These are phyloP conservation scores for Trichoderma breve DNA, from an alignment of 2,329 filamentous ascomycete genomes.

Conservation along the genomic window DNA sequence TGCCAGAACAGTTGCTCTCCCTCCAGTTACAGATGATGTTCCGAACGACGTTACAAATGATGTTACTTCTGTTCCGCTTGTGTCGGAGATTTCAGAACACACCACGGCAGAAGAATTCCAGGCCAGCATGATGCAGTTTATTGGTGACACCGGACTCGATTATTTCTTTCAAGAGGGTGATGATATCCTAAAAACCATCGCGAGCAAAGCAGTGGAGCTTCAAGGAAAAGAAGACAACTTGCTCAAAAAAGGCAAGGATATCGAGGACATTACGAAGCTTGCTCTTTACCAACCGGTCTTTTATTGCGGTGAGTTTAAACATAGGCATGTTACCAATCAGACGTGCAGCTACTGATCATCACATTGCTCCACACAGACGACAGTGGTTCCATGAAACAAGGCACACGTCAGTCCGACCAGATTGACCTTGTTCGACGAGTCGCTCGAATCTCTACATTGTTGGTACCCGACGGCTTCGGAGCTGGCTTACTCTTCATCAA, in stretches of 20 bases:
- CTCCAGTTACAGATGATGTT: neutral
- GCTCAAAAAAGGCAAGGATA: neutral
- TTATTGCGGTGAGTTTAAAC: constrained; percentile 9
- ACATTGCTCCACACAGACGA: neutral
- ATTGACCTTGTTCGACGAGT: neutral
- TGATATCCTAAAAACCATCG: neutral
- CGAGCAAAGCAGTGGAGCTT: neutral
- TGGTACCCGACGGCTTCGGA: constrained; percentile 6
- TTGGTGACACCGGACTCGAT: neutral
- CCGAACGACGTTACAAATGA: neutral
- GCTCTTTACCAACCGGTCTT: constrained; percentile 14
- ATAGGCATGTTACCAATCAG: neutral
- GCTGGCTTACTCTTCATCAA: constrained; percentile 16
- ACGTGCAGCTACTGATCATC: neutral
- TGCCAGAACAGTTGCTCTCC: neutral
- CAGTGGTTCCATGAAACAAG: constrained; percentile 7
- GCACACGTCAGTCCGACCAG: constrained; percentile 5
- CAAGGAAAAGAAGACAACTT: neutral
- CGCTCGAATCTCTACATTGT: neutral
- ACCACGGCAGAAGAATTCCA: neutral
- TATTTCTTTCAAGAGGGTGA: neutral
- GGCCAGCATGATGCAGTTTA: neutral
- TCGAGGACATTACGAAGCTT: neutral
- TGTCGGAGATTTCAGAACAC: neutral
- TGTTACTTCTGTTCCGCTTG: neutral